A percentile compares a stretch with the other conserved stretches of the same genome.
phyloP scores from a whole-genome alignment of 106 monocot genomes.

The Acanthochlamys bracteata region DNA sequence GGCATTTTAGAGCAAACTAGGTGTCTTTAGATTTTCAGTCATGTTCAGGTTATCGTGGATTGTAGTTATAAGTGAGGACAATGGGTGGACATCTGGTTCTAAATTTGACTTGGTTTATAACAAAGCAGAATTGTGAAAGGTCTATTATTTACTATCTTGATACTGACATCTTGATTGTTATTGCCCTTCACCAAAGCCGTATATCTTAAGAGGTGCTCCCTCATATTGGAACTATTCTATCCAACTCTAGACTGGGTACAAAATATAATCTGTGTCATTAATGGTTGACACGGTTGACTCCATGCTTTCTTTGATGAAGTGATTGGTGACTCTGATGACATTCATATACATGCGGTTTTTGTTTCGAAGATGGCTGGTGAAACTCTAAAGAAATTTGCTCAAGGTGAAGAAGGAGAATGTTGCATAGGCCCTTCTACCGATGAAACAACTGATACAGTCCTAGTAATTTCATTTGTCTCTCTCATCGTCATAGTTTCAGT shows the following conservation, averaged over 20 bases:
- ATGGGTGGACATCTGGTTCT: too few relatives aligned
- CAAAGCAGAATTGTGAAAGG: too few relatives aligned
- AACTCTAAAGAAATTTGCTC: slow-evolving; percentile 54
- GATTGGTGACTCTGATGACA: slow-evolving; percentile 62
- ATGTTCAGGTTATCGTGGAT: too few relatives aligned
- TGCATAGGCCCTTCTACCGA: slow-evolving; percentile 68
- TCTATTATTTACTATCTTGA: too few relatives aligned
- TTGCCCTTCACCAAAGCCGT: too few relatives aligned
- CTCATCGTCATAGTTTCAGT: slow-evolving; percentile 72
- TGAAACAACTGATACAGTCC: slow-evolving; percentile 66
- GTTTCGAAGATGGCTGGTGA: slow-evolving; percentile 91
- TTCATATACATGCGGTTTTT: slow-evolving; percentile 75
- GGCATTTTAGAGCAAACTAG: too few relatives aligned
- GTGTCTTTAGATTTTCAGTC: too few relatives aligned
- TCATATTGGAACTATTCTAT: too few relatives aligned
- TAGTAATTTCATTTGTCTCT: slow-evolving; percentile 82
- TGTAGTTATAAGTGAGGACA: too few relatives aligned
- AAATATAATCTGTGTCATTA: not conserved
- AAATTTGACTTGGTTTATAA: too few relatives aligned
- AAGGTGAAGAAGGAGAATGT: slow-evolving; percentile 55
- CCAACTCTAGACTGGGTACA: not conserved
- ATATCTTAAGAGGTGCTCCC: too few relatives aligned
- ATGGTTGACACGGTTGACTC: not conserved
- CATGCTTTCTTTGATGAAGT: slow-evolving; percentile 37
- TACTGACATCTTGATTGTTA: too few relatives aligned